Percentiles rank a stretch among this genome's conserved stretches.
These are phyloP conservation scores for Fraxinus xanthoxyloides DNA, from an alignment of 305 asterid species.

Conservation along the genomic window DNA sequence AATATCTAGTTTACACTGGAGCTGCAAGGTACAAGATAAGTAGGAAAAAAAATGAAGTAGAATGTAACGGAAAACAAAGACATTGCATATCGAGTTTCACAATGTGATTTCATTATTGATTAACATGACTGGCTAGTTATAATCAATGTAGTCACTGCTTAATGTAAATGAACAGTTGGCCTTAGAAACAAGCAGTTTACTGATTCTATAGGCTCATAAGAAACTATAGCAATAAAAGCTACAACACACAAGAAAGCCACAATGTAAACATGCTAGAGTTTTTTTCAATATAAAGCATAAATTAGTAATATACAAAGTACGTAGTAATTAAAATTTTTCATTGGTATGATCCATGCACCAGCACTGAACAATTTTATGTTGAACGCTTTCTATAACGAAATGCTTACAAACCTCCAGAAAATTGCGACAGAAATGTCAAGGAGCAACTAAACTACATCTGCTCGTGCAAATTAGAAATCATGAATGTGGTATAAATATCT, in stretches of 20 bases:
- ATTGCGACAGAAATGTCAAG: background rate
- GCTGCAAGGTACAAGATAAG: background rate
- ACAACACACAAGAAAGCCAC: background rate
- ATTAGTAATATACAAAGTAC: background rate
- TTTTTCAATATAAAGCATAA: background rate
- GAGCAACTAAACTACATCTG: background rate
- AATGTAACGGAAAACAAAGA: background rate
- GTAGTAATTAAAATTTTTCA: background rate
- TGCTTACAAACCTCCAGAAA: background rate
- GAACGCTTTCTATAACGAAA: background rate
- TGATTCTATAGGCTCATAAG: background rate
- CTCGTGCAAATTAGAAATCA: background rate
- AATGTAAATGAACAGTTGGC: background rate
- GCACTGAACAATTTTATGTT: background rate
- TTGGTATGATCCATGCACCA: background rate
- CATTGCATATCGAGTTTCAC: background rate
- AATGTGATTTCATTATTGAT: background rate
- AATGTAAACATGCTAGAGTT: background rate
- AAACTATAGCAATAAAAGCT: background rate
- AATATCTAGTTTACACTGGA: background rate
- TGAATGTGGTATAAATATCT: background rate
- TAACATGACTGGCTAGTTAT: background rate
- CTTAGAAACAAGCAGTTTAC: background rate
- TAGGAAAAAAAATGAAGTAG: background rate
- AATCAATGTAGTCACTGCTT: background rate